phyloP scores from a whole-genome alignment of 2,329 filamentous ascomycete genomes.

The Ascochyta clinopodiicola region DNA sequence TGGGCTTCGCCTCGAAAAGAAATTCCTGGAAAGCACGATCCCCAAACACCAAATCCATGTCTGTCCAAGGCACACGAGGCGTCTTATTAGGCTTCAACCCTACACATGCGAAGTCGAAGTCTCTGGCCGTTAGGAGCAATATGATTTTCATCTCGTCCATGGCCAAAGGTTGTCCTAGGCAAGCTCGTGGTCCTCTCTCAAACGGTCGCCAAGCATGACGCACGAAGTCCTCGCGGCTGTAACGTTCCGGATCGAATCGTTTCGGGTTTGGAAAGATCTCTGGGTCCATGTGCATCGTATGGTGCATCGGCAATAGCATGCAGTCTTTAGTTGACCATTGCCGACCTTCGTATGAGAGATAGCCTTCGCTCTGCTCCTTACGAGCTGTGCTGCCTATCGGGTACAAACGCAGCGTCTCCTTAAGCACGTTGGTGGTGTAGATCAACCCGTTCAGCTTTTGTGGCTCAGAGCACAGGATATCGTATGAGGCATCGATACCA shows the following conservation, averaged over 20 bases:
- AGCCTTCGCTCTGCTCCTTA: slow-evolving; percentile 43
- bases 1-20: slow-evolving; percentile 40
- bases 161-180: slow-evolving; percentile 64
- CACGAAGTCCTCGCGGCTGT: slow-evolving; percentile 48
- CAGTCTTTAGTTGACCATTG: slow-evolving; percentile 54
- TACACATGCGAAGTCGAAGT: slow-evolving; percentile 56
- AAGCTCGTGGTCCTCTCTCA: slow-evolving; percentile 61
- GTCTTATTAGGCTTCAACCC: slow-evolving; percentile 36
- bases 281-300: slow-evolving; percentile 45
- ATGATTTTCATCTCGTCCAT: slow-evolving; percentile 60
- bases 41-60: slow-evolving; percentile 39
- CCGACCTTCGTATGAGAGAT: slow-evolving; percentile 49
- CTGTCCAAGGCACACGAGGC: slow-evolving; percentile 32
- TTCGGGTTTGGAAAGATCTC: slow-evolving; percentile 33
- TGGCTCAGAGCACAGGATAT: slow-evolving; percentile 52
- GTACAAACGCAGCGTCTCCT: slow-evolving; percentile 61
- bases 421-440: slow-evolving; percentile 61
- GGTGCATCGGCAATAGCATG: slow-evolving; percentile 52
- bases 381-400: slow-evolving; percentile 58
- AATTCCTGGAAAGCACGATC: slow-evolving; percentile 43
- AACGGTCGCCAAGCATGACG: slow-evolving; percentile 63
- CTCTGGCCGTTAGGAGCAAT: slow-evolving; percentile 57
- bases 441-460: slow-evolving; percentile 58
- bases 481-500: slow-evolving; percentile 47
- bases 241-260: slow-evolving; percentile 46